phyloP scores from a whole-genome alignment of 139 green algal species.

The Micractinium conductrix region DNA sequence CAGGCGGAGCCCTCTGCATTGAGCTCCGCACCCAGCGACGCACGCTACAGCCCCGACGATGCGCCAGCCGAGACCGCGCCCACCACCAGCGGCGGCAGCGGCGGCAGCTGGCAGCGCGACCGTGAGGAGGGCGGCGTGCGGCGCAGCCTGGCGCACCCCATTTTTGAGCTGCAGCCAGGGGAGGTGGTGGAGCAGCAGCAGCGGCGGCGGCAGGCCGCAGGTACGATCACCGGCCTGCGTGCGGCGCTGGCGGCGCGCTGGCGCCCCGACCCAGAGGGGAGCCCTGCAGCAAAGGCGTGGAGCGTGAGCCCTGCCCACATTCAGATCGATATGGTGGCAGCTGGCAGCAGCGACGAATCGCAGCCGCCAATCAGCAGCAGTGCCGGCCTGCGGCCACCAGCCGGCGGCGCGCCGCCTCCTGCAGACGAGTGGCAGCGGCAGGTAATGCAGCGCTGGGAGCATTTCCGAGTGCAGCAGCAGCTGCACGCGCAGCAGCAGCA shows the following conservation, averaged over 20 bases:
- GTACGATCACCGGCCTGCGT: background rate
- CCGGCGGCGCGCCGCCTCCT: no score
- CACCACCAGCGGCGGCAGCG: background rate
- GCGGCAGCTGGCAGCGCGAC: slow-evolving; percentile 1
- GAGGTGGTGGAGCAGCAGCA: background rate
- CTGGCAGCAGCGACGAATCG: no score
- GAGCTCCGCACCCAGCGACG: background rate
- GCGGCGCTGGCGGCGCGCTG: background rate
- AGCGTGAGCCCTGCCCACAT: background rate
- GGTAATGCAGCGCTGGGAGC: no score
- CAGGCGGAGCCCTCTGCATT: background rate
- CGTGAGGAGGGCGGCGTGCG: background rate
- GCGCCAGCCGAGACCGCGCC: background rate
- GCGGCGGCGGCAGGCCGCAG: background rate
- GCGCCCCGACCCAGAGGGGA: background rate
- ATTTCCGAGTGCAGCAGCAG: background rate
- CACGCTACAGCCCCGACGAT: background rate
- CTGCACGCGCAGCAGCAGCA: background rate
- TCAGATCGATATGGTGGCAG: background rate
- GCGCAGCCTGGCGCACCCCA: slow-evolving; percentile 12
- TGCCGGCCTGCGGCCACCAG: background rate
- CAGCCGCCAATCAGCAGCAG: background rate
- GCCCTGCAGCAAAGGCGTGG: background rate
- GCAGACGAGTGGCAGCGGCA: no score
- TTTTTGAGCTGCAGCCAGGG: slow-evolving; percentile 10